Base-by-base conservation (phyloP, 164 flowering plant genomes). In the Chimonanthus praecox region DNA sequence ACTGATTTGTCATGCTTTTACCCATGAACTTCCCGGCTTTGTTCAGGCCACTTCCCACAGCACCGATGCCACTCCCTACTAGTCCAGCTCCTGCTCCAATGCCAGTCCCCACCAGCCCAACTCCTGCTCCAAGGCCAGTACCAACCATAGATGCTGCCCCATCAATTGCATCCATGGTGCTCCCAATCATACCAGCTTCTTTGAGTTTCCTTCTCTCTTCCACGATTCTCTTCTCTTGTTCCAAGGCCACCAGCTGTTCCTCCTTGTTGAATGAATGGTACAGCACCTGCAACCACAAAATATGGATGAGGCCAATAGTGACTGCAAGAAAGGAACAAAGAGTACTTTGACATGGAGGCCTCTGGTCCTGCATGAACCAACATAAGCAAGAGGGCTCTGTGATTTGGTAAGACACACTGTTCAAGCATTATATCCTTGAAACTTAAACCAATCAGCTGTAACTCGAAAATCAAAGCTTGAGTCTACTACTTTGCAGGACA, bases 1-100 rank as follows among this genome's bases (percentile, higher is more conserved):
- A 84, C 48, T 83, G 84, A 61, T 92, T 94, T 0, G 99, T 89
- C 43, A 94, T 84, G 70, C 85, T 91, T 81, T 90, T 81, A 69
- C 97, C 92, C 98, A 92, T 88, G 77, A 92, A 92, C 84, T 83
- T 89, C 49, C 98, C 98, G 7, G 99, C 99, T 74, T 91, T 94
- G 83, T 80, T 80, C 73, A 93, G 79, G 47, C 47, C 89, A 20
- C 21, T 20, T 20, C 21, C 84, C 7, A 86, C 87, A n/a, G 86
- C 84, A 67, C 88, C 87, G 58, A 84, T n/a, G 16, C 87, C 88
- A 61, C 78, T 83, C 18, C 92, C 91, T 0, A 90, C 94, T 4
- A 87, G 47, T 6, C 95, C 92, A 45, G 74, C 97, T 9, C 94
- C 96, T 6, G 88, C 81, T 13, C 84, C 88, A 16, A 88, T 8